These are phyloP conservation scores for Suhomyces yuchorum DNA, from an alignment of 1,139 yeast genomes.

Conservation along the genomic window DNA sequence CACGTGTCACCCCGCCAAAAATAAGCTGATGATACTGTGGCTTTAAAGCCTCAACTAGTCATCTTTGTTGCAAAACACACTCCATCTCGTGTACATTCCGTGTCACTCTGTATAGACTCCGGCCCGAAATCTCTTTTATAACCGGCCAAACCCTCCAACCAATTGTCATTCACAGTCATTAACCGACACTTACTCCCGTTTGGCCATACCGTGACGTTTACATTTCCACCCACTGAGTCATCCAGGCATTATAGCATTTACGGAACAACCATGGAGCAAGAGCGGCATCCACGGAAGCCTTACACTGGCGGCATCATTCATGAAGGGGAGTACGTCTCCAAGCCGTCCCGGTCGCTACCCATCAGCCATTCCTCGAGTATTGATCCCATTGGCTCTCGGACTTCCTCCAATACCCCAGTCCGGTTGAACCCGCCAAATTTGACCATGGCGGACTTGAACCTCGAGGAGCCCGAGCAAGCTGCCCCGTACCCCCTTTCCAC, in stretches of 20 bases:
- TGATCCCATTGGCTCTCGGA: conserved; percentile 18
- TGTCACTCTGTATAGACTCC: background rate
- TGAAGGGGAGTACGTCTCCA: conserved; percentile 36
- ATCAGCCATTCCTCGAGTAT: conserved; percentile 26
- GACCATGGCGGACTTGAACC: conserved; percentile 11
- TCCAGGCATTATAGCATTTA: too few species aligned
- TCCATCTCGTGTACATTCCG: background rate
- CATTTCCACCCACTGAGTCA: too few species aligned
- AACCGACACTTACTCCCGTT: too few species aligned
- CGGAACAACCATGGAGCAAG: background rate
- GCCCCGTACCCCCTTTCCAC: conserved; percentile 4
- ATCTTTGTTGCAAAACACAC: background rate
- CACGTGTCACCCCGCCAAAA: background rate
- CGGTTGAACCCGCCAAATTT: conserved; percentile 25
- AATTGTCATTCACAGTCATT: too few species aligned
- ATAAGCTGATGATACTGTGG: conserved; percentile 3
- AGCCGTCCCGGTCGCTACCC: conserved; percentile 33
- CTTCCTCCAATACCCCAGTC: conserved; percentile 21
- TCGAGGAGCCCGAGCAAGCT: conserved; percentile 1
- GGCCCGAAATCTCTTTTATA: too few species aligned
- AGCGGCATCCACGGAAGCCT: background rate
- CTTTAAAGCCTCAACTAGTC: background rate
- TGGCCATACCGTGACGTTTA: too few species aligned
- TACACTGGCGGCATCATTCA: conserved; percentile 26
- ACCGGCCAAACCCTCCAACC: background rate